Conservation (phyloP, 1,284 basidiomycete species). For the Marasmius fiardii region DNA sequence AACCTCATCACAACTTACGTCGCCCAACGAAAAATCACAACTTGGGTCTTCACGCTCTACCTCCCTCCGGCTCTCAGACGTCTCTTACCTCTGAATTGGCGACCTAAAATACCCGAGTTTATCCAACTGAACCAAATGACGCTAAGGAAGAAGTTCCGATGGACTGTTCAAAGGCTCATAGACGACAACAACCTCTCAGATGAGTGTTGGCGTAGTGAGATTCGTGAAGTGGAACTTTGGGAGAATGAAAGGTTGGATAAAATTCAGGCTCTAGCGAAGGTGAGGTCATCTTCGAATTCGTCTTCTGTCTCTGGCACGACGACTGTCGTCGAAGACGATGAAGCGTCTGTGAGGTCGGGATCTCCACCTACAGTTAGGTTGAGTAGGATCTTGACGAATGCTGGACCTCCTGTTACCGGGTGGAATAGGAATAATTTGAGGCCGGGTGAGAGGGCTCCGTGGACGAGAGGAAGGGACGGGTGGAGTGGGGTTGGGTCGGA, state of each 20-base stretch:
- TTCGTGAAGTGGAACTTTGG: constrained; percentile 67
- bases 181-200: constrained; percentile 68
- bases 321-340: background rate
- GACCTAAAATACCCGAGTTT: constrained; percentile 5
- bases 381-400: background rate
- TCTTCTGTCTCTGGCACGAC: background rate
- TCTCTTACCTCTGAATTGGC: constrained; percentile 17
- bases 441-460: constrained; percentile 52
- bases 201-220: constrained; percentile 56
- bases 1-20: constrained; percentile 24
- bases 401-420: constrained; percentile 16
- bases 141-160: constrained; percentile 10
- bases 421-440: constrained; percentile 61
- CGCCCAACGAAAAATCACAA: background rate
- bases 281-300: background rate
- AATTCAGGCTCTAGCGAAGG: constrained; percentile 10
- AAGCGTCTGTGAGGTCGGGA: background rate
- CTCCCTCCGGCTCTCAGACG: constrained; percentile 5
- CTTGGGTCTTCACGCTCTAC: constrained; percentile 17
- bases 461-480: constrained; percentile 72
- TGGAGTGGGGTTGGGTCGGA: constrained; percentile 54
- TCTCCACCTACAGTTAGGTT: background rate
- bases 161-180: constrained; percentile 38
- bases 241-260: constrained; percentile 68
- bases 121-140: constrained; percentile 14